Percentiles rank a stretch among this genome's conserved stretches.
Evolutionary conservation across 2,329 filamentous ascomycete species (phyloP).

Genomic region (Blumeria hordei): DNA sequence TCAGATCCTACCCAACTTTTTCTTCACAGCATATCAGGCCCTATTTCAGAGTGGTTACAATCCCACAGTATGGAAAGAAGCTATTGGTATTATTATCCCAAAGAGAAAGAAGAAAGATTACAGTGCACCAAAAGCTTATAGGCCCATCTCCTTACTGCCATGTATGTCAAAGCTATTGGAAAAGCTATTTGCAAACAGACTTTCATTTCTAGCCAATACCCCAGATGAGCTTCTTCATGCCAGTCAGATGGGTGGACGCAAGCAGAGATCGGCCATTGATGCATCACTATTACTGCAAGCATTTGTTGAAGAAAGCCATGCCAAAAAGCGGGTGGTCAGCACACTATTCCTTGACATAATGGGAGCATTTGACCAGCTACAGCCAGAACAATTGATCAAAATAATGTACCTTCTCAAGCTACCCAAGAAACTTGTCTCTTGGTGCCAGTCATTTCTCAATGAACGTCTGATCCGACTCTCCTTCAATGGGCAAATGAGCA

Average conservation of each 20-base stretch:
- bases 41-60: neutral
- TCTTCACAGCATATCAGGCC: neutral
- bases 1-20: neutral
- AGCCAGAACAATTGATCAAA: neutral
- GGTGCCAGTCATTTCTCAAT: neutral
- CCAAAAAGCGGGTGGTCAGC: neutral
- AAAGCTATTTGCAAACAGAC: neutral
- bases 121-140: neutral
- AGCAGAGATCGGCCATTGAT: neutral
- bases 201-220: neutral
- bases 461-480: neutral
- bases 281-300: neutral
- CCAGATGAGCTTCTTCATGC: neutral
- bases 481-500: neutral
- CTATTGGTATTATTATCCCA: conserved; percentile 1
- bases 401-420: neutral
- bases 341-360: neutral
- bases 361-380: neutral
- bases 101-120: neutral
- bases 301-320: neutral
- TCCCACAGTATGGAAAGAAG: neutral
- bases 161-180: neutral
- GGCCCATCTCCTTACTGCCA: neutral
- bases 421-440: neutral
- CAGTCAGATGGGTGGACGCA: neutral